Base-by-base conservation (phyloP, 2,329 filamentous ascomycete species). In the Trichoderma breve region DNA sequence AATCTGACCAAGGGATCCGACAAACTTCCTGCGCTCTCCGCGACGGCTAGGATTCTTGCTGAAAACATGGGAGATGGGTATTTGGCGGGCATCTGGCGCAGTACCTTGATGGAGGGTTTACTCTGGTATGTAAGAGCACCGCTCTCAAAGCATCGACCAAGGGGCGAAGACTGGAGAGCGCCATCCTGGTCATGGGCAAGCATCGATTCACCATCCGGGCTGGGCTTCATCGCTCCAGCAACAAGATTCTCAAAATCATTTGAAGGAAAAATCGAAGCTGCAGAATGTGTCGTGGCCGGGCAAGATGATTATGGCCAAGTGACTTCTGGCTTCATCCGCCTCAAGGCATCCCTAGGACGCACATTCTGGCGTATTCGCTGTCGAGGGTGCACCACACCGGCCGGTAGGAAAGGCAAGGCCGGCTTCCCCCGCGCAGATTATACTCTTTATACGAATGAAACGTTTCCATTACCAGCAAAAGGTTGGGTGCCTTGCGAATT, bases 1-100 rank as follows among this genome's bases (percentile, higher is more conserved):
- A 64, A 64, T 47, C 36, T 64, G 34, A 64, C 61, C 61, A 64
- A 64, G 61, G 61, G 61, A 64, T 64, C 61, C 24, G 61, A 64
- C 36, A 64, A 64, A 14, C 61, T 64, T 21, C 61, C 61, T 18
- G 61, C 61, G 3, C 61, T 64, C 5, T 64, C 61, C 43, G 61
- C 61, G 6, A 64, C 47, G n/a, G 47, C 47, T 2, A 51, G 47
- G 4, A 51, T 51, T 11, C 47, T 51, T 51, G 47, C 47, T 51
- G 47, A 51, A 14, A 51, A 51, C 47, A 51, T 51, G 47, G 47
- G 47, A 11, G 47, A 24, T 51, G 47, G 47, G 9, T 51, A 51
- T 21, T 12, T 51, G 11, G 47, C 47, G n/a, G 47, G 47, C n/a
- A 51, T 51, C 4, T 51, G 47, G 47, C n/a, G 47, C n/a, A 24